Conservation (phyloP, 192 early-diverging fungal genomes). For the Umbelopsis vinacea region DNA sequence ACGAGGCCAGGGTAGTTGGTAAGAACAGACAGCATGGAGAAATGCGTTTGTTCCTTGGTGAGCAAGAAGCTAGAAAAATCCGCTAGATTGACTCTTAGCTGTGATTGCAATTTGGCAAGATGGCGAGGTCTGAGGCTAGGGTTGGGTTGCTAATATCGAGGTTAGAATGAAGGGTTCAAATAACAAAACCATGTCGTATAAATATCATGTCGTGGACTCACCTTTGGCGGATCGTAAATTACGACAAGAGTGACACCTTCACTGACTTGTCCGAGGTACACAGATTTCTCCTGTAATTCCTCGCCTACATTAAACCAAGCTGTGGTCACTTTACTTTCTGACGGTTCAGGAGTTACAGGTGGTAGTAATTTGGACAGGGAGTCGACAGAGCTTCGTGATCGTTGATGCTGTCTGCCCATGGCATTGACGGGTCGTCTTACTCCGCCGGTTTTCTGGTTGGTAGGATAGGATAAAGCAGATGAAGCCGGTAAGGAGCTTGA, state of each 20-base stretch:
- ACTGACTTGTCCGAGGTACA: slow-evolving; percentile 8
- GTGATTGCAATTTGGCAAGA: slow-evolving; percentile 26
- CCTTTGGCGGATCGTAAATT: slow-evolving; percentile 27
- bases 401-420: slow-evolving; percentile 8
- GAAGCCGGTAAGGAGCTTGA: slow-evolving; percentile 1
- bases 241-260: slow-evolving; percentile 22
- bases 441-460: not conserved
- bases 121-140: not conserved
- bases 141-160: not conserved
- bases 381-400: slow-evolving; percentile 2
- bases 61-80: slow-evolving; percentile 36
- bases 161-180: not conserved
- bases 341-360: not conserved
- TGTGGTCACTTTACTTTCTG: not conserved
- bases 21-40: slow-evolving; percentile 37
- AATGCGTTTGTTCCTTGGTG: slow-evolving; percentile 38
- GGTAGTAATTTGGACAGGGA: slow-evolving; percentile 5
- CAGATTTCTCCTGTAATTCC: not conserved
- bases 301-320: slow-evolving; percentile 10
- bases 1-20: slow-evolving; percentile 33
- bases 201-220: not conserved
- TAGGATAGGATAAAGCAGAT: not conserved
- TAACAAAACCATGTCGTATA: not conserved
- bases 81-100: not conserved
- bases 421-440: not conserved